A percentile compares a stretch with the other conserved stretches of the same genome.
These are phyloP conservation scores for Kernera saxatilis DNA, from an alignment of 345 rosid species.

Conservation along the genomic window DNA sequence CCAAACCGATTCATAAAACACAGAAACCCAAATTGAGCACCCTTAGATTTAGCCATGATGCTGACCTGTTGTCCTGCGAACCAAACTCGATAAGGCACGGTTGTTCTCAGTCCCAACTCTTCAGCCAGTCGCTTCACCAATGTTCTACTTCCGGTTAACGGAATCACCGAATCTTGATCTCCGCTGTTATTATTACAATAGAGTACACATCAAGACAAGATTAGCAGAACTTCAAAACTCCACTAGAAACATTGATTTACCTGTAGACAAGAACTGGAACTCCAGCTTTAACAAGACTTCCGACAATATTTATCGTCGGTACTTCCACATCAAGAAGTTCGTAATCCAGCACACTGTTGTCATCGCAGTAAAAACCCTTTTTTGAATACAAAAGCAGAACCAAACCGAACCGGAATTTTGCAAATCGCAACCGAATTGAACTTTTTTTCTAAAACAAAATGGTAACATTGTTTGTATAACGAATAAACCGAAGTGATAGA, in stretches of 20 bases:
- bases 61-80: slow-evolving; percentile 72
- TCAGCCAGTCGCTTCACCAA: slow-evolving; percentile 52
- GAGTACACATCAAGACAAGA: neutral
- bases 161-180: slow-evolving; percentile 92
- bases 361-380: neutral
- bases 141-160: slow-evolving; percentile 78
- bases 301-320: slow-evolving; percentile 60
- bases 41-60: neutral
- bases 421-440: too few relatives aligned
- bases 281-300: slow-evolving; percentile 55
- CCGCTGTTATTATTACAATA: slow-evolving; percentile 43
- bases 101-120: slow-evolving; percentile 49
- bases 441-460: too few relatives aligned
- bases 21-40: neutral
- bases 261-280: slow-evolving; percentile 79
- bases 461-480: too few relatives aligned
- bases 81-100: slow-evolving; percentile 80
- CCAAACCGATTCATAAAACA: neutral
- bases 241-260: slow-evolving; percentile 26
- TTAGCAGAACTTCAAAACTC: neutral
- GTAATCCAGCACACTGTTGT: slow-evolving; percentile 68
- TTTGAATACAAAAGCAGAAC: too few relatives aligned
- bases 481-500: neutral
- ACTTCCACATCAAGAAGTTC: slow-evolving; percentile 66
- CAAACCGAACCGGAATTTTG: too few relatives aligned